phyloP scores from a whole-genome alignment of 2,329 filamentous ascomycete genomes.

The Colletotrichum gloeosporioides region DNA sequence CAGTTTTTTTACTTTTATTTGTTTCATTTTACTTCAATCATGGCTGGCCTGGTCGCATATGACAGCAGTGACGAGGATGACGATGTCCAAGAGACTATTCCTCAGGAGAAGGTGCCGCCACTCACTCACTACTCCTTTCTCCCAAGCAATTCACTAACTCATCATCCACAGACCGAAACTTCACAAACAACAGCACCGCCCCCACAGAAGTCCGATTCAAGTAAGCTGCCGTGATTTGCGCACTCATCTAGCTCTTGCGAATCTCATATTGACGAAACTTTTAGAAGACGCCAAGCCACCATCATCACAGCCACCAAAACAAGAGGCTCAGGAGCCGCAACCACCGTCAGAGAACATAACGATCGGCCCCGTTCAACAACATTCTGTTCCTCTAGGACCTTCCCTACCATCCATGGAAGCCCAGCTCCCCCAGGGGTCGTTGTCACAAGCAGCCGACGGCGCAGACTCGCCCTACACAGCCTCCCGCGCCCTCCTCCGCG shows the following conservation, averaged over 20 bases:
- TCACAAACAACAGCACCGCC: neutral
- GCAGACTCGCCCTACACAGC: slow-evolving; percentile 71
- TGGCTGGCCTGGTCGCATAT: slow-evolving; percentile 55
- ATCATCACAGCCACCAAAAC: neutral
- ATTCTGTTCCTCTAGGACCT: slow-evolving; percentile 41
- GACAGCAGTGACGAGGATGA: slow-evolving; percentile 59
- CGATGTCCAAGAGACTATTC: slow-evolving; percentile 26
- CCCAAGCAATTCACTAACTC: neutral
- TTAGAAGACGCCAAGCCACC: neutral
- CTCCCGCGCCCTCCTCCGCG: slow-evolving; percentile 67
- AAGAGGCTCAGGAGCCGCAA: neutral
- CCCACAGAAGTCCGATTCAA: neutral
- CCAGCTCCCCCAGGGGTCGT: slow-evolving; percentile 2
- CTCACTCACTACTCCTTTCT: neutral
- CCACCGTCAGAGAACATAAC: slow-evolving; percentile 6
- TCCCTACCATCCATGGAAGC: slow-evolving; percentile 38
- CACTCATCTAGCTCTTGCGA: too few species aligned
- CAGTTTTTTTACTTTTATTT: neutral
- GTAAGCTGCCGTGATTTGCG: neutral
- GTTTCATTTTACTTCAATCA: slow-evolving; percentile 7
- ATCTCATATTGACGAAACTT: neutral
- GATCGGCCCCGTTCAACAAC: slow-evolving; percentile 35
- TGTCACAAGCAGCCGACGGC: slow-evolving; percentile 18
- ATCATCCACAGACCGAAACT: neutral
- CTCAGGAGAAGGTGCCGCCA: neutral